Evolutionary conservation across 768 basidiomycete genomes (phyloP).

Genomic region (Psilocybe azurescens): DNA sequence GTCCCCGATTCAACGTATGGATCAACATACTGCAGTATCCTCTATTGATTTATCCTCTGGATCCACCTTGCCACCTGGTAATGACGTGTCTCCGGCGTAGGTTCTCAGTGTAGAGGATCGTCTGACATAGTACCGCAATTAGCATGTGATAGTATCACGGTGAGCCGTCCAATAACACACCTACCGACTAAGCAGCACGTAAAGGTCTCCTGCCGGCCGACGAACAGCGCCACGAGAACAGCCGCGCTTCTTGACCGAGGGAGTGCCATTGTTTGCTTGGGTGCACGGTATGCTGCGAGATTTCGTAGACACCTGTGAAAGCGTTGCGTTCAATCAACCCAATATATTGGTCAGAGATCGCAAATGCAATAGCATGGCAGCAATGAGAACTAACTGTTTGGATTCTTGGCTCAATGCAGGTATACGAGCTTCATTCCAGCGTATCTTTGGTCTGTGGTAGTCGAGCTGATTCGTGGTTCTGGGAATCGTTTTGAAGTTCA

Average conservation of each 20-base stretch:
- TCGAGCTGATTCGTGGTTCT: conserved; percentile 45
- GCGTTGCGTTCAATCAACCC: neutral
- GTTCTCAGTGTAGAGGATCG: conserved; percentile 73
- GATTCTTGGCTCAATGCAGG: conserved; percentile 56
- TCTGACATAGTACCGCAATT: conserved; percentile 41
- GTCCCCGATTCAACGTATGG: neutral
- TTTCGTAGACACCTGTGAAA: conserved; percentile 59
- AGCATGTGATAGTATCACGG: neutral
- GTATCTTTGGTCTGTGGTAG: conserved; percentile 53
- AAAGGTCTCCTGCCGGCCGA: conserved; percentile 85
- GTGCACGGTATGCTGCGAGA: conserved; percentile 52
- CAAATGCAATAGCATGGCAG: neutral
- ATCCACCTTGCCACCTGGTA: conserved; percentile 88
- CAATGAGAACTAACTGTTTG: conserved; percentile 41
- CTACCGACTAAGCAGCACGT: conserved; percentile 84
- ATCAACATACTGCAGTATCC: conserved; percentile 73
- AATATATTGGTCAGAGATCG: too few relatives aligned
- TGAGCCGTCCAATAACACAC: conserved; percentile 30
- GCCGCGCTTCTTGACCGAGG: conserved; percentile 72
- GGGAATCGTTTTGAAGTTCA: conserved; percentile 21
- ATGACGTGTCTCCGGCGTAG: conserved; percentile 87
- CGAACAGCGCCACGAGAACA: conserved; percentile 84
- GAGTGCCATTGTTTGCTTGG: conserved; percentile 43
- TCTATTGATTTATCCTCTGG: conserved; percentile 69
- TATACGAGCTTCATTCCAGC: conserved; percentile 44